Base-by-base conservation (phyloP, 805 yeast species). In the Naumovozyma baii region DNA sequence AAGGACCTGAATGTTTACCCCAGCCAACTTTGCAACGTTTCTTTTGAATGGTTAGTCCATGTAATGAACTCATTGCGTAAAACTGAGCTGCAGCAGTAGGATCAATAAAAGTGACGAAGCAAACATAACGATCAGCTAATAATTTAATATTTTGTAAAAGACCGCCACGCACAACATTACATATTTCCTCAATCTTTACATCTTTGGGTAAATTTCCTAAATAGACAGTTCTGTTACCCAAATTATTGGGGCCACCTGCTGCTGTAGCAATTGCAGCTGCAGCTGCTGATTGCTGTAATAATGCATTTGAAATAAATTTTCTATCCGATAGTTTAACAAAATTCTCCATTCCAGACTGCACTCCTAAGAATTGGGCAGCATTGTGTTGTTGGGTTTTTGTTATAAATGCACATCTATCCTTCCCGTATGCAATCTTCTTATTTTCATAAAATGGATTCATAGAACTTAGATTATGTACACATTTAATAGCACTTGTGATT, bases 51-150 rank as follows among this genome's bases (percentile, higher is more conserved):
- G 87, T 75, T 44, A 90, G 68, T 1, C 96, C 96, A 55, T 87
- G 94, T 47, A 87, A 68, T 54, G 86, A 87, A 48, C 94, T 80
- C 83, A 85, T 80, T 7, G 96, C 96, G 62, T 81, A 90, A 59
- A 90, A 90, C 63, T 90, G 97, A 1, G 96, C 96, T 1, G 97
- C 97, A 2, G 96, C 95, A 39, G 90, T 83, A 19, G 97, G 95
- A 57, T 92, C 97, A 48, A 90, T 80, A 59, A 92, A 90, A 12
- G 97, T 90, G 38, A 92, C 83, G 59, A 92, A 92, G 56, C 96
- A 87, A 42, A 87, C 90, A 55, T 84, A 95, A 47, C 90, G 76
- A 55, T 86, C 96, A 39, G 78, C 73, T 39, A 90, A 70, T 42
- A 83, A 76, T 49, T 94, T 73, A 40, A 90, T 79, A 48, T 79